These are phyloP conservation scores for Moelleriella libera DNA, from an alignment of 2,329 filamentous ascomycete genomes.

Conservation along the genomic window DNA sequence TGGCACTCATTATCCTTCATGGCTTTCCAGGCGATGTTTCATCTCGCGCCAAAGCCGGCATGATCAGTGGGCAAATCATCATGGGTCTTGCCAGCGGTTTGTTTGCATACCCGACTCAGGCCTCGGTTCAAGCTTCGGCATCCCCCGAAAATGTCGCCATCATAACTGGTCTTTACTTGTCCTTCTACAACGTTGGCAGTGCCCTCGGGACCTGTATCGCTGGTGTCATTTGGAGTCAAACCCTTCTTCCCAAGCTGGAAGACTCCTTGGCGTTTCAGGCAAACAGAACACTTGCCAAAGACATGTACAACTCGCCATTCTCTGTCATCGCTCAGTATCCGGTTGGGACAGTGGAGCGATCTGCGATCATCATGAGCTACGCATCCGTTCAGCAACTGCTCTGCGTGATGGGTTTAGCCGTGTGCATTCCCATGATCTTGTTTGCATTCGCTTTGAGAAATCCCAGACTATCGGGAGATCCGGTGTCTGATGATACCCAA, in stretches of 20 bases:
- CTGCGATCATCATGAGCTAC: constrained; percentile 29
- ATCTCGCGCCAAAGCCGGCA: constrained; percentile 26
- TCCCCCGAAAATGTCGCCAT: constrained; percentile 22
- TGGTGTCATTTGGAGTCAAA: constrained; percentile 27
- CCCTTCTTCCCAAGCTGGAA: constrained; percentile 17
- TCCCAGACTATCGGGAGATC: constrained; percentile 22
- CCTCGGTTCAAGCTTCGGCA: constrained; percentile 23
- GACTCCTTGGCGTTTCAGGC: constrained; percentile 18
- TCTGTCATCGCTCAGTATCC: constrained; percentile 17
- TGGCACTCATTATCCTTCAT: constrained; percentile 42
- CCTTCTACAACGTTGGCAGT: constrained; percentile 26
- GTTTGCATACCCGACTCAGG: constrained; percentile 30
- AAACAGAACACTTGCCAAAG: constrained; percentile 18
- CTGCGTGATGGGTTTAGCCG: constrained; percentile 27
- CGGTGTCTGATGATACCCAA: neutral
- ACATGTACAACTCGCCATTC: constrained; percentile 24
- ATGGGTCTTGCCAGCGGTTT: constrained; percentile 44
- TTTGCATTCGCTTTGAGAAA: constrained; percentile 29
- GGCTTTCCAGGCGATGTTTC: constrained; percentile 34
- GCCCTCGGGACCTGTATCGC: constrained; percentile 25
- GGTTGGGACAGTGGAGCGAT: constrained; percentile 27
- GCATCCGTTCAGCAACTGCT: constrained; percentile 28
- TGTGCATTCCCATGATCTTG: constrained; percentile 30
- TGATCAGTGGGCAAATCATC: constrained; percentile 41
- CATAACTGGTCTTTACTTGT: constrained; percentile 22